A percentile compares a stretch with the other conserved stretches of the same genome.
These are phyloP conservation scores for Phytophthora citrophthora DNA, from an alignment of 352 stramenopile species.

Conservation along the genomic window DNA sequence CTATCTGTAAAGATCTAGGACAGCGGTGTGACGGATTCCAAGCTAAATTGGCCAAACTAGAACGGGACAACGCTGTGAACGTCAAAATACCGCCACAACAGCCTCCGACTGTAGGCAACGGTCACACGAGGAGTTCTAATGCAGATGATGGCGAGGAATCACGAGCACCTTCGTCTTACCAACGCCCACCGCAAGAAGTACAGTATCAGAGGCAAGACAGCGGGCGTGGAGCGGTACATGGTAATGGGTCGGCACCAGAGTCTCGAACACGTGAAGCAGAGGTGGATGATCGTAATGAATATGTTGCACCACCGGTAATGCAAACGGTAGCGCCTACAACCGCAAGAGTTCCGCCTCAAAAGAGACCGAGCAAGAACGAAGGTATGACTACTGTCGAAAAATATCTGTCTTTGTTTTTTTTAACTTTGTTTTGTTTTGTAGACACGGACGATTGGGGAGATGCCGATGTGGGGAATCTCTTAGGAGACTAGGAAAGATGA, in stretches of 20 bases:
- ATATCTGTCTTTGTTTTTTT: constrained; percentile 3
- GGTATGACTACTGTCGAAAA: constrained; percentile 32
- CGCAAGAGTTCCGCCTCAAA: constrained; percentile 36
- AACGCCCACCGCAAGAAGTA: constrained; percentile 32
- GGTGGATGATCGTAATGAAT: constrained; percentile 43
- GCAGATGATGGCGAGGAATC: constrained; percentile 24
- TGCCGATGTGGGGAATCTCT: constrained; percentile 76
- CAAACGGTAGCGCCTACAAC: constrained; percentile 40
- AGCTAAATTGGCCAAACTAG: constrained; percentile 91
- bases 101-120: constrained; percentile 27
- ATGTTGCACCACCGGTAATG: constrained; percentile 46
- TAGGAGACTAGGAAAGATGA: constrained; percentile 55
- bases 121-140: constrained; percentile 26
- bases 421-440: constrained; percentile 17
- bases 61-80: constrained; percentile 63
- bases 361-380: constrained; percentile 58
- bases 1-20: constrained; percentile 95
- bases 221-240: constrained; percentile 11
- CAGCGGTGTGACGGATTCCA: constrained; percentile 94
- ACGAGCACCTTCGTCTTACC: constrained; percentile 21
- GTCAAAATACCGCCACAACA: constrained; percentile 44
- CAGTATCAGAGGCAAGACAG: constrained; percentile 39
- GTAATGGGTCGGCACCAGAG: constrained; percentile 3
- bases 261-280: constrained; percentile 31
- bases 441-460: constrained; percentile 85